phyloP scores from a whole-genome alignment of 768 basidiomycete species.

The Ramaria sp. region DNA sequence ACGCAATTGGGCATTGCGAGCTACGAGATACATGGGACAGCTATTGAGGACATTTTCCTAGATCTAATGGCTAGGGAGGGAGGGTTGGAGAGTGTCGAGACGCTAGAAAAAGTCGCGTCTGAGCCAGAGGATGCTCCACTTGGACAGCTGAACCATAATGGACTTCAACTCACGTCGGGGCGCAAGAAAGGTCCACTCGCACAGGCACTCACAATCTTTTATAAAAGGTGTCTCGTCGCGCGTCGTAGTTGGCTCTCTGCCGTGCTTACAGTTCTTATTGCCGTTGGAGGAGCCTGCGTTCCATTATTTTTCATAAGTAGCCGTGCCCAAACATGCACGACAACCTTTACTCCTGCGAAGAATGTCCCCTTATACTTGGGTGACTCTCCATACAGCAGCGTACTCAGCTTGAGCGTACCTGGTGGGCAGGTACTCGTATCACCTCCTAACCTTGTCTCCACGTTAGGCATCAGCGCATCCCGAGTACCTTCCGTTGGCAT shows the following conservation, averaged over 20 bases:
- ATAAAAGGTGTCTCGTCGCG: slow-evolving; percentile 55
- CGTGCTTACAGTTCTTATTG: slow-evolving; percentile 36
- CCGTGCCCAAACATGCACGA: slow-evolving; percentile 40
- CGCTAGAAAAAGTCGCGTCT: slow-evolving; percentile 18
- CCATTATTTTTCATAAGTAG: slow-evolving; percentile 54
- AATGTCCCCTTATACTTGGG: slow-evolving; percentile 47
- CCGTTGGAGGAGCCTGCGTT: slow-evolving; percentile 53
- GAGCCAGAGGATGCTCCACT: too few relatives aligned
- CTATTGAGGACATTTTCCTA: slow-evolving; percentile 78
- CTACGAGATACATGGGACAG: slow-evolving; percentile 61
- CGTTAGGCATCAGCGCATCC: slow-evolving; percentile 33
- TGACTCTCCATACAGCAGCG: slow-evolving; percentile 22
- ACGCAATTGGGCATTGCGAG: slow-evolving; percentile 30
- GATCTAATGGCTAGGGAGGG: slow-evolving; percentile 40
- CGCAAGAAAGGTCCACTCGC: slow-evolving; percentile 42
- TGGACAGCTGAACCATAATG: too few relatives aligned
- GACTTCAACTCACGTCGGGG: slow-evolving; percentile 38
- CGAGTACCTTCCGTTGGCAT: slow-evolving; percentile 29
- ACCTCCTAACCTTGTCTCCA: slow-evolving; percentile 40
- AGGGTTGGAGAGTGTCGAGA: slow-evolving; percentile 15
- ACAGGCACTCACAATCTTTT: slow-evolving; percentile 65
- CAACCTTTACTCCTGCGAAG: slow-evolving; percentile 25
- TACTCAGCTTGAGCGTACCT: slow-evolving; percentile 12
- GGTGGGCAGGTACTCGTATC: slow-evolving; percentile 34
- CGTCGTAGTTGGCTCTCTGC: slow-evolving; percentile 60